Base-by-base conservation (phyloP, 2,329 filamentous ascomycete genomes). In the Teratosphaeria nubilosa region DNA sequence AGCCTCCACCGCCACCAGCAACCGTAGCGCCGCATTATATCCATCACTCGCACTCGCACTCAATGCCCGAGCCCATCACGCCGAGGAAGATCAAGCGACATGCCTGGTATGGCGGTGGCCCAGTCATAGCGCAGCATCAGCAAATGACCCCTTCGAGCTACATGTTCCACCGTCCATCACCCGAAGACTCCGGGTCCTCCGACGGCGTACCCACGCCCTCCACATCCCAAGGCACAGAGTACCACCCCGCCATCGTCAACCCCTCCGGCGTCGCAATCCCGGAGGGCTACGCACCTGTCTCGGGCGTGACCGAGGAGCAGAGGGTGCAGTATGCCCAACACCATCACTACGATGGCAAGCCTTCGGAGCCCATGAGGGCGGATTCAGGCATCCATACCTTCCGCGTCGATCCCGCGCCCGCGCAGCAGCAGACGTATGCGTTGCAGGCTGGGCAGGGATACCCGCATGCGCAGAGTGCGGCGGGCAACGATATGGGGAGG, bases 21-120 rank as follows among this genome's bases (percentile, higher is more conserved):
- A 60, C 62, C 51, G 48, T 63, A 14, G 61, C 64, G 32, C 61
- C 62, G 65, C 64, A 62, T 68, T 69, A 72, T 69, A n/a, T 69
- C 64, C 31, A 64, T 32, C 61, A 60, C 48, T 70, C 71, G 63
- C 72, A 73, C 66, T 66, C 61, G 68, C 66, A 63, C 63, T 67
- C 63, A 68, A 66, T 71, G 70, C 59, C 74, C 64, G 62, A 74
- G 70, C 63, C 69, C 60, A 75, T 79, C 10, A 83, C 81, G 0
- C 77, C 82, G 3, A 79, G 83, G 9, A 84, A 83, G 62, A 76
- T 75, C 31, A 88, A 87, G 68, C 81, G 87, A 2, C 84, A 86
- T 59, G 87, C 80, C 1, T 91, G 87, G 86, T 90, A 90, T 65
- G 83, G 88, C 59, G 16, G 41, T 48, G 80, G 79, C 11, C 79